Evolutionary conservation across 768 basidiomycete genomes (phyloP), one percentile per base, ranked within the genome.

Genomic region (Mycena crocata): DNA sequence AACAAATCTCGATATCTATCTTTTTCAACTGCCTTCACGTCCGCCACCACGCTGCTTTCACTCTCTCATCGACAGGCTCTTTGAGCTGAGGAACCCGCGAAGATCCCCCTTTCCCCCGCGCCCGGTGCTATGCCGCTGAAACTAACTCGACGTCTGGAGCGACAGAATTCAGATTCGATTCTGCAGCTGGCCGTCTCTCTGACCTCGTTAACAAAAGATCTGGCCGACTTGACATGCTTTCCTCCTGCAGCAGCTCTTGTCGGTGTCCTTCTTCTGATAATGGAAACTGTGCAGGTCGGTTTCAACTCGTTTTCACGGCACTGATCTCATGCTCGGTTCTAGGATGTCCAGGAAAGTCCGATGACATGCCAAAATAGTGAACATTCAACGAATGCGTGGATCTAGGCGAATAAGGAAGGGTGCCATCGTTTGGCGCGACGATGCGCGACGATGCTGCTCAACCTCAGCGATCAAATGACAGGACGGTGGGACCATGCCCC

Each of bases 401-500:
- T 78, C 40, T 75, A 82, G 69, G 73, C 68, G 10, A 86, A 86
- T 55, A 82, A 78, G 62, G 74, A 71, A 2, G 77, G 73, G 1
- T 86, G 85, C 64, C 73, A 77, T 56, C 71, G 81, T 68, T 72
- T 82, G 30, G 83, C 82, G 5, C 73, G 78, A 37, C 78, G 84
- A 12, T 83, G 84, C 26, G 77, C 82, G 17, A 74, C 80, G 19
- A 77, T 86, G 34, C 59, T 86, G 31, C 66, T 82, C 28, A 80
- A 85, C 51, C 80, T 86, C 34, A 77, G 81, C 21, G 77, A 80
- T 50, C 82, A 84, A 35, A 85, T 86, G 83, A 74, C 72, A 12
- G 84, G 79, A 35, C 74, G 80, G 49, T 83, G 82, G 80, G 78
- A 83, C n/a, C 72, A 75, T 39, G 83, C 84, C 0, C 83, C 85